Percentiles rank a stretch among this genome's conserved stretches.
phyloP scores from a whole-genome alignment of 1,139 yeast genomes.

The Nakaseomyces nivariensis region DNA sequence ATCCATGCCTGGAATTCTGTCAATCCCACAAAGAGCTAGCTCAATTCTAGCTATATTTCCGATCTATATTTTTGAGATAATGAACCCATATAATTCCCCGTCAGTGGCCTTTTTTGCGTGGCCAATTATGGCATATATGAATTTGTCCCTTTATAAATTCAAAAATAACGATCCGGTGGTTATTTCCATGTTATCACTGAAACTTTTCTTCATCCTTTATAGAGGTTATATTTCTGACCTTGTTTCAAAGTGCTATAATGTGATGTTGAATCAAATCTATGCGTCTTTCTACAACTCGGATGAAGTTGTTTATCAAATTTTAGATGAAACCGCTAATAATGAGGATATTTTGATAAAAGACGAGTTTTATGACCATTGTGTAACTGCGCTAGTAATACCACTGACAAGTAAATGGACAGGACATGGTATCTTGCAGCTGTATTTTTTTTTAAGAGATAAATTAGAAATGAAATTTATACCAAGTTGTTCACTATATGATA shows the following conservation, averaged over 20 bases:
- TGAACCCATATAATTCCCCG: background rate
- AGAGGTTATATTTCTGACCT: background rate
- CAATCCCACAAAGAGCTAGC: slow-evolving; percentile 14
- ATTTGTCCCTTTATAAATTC: slow-evolving; percentile 7
- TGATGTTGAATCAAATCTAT: background rate
- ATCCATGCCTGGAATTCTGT: slow-evolving; percentile 9
- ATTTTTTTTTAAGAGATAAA: slow-evolving; percentile 2
- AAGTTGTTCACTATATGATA: slow-evolving; percentile 32
- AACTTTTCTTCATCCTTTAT: background rate
- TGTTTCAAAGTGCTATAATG: background rate
- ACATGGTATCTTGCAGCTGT: background rate
- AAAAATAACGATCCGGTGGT: background rate
- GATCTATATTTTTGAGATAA: background rate
- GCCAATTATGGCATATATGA: slow-evolving; percentile 9
- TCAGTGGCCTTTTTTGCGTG: slow-evolving; percentile 10
- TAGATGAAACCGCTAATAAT: background rate
- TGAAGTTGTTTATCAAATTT: background rate
- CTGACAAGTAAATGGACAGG: slow-evolving; percentile 6
- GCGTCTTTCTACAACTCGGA: background rate
- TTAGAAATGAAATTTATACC: slow-evolving; percentile 1
- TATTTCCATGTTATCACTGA: slow-evolving; percentile 6
- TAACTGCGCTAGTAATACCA: slow-evolving; percentile 9
- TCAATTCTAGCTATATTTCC: slow-evolving; percentile 12
- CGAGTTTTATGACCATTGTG: slow-evolving; percentile 11
- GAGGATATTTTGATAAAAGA: slow-evolving; percentile 7